phyloP scores from a whole-genome alignment of 2,329 filamentous ascomycete species.

The Trichoderma asperellum region DNA sequence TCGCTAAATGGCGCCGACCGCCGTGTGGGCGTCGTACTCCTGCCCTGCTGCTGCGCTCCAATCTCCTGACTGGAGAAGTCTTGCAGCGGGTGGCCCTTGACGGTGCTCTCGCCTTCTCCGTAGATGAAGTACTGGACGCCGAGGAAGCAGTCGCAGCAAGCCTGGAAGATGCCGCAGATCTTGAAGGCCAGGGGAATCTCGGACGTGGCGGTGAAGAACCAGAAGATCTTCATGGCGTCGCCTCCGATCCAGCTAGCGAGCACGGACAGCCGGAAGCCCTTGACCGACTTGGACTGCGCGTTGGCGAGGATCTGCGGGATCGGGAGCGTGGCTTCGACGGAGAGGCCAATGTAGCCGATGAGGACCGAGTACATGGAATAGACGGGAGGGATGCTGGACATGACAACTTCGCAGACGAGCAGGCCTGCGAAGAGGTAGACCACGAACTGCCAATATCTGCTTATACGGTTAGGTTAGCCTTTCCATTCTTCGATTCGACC shows the following conservation, averaged over 20 bases:
- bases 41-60: constrained; percentile 39
- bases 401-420: constrained; percentile 66
- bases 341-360: constrained; percentile 75
- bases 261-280: constrained; percentile 76
- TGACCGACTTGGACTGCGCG: constrained; percentile 68
- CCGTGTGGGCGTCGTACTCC: constrained; percentile 46
- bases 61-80: constrained; percentile 41
- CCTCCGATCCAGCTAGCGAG: constrained; percentile 78
- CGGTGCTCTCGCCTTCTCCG: constrained; percentile 52
- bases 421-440: constrained; percentile 67
- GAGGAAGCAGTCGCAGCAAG: constrained; percentile 72
- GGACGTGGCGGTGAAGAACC: constrained; percentile 74
- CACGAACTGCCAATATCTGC: constrained; percentile 77
- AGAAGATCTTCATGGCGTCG: constrained; percentile 85
- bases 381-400: constrained; percentile 60
- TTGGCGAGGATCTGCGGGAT: constrained; percentile 79
- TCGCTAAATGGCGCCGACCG: constrained; percentile 46
- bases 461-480: constrained; percentile 5
- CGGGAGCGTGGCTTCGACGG: constrained; percentile 79
- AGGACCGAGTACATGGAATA: constrained; percentile 68
- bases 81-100: constrained; percentile 47
- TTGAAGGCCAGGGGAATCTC: constrained; percentile 80
- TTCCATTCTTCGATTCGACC: not conserved
- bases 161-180: constrained; percentile 80
- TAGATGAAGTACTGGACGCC: constrained; percentile 76